Percentiles rank a stretch among this genome's conserved stretches.
Evolutionary conservation across 306 rosid genomes (phyloP).

Genomic region (Gleditsia sinensis): DNA sequence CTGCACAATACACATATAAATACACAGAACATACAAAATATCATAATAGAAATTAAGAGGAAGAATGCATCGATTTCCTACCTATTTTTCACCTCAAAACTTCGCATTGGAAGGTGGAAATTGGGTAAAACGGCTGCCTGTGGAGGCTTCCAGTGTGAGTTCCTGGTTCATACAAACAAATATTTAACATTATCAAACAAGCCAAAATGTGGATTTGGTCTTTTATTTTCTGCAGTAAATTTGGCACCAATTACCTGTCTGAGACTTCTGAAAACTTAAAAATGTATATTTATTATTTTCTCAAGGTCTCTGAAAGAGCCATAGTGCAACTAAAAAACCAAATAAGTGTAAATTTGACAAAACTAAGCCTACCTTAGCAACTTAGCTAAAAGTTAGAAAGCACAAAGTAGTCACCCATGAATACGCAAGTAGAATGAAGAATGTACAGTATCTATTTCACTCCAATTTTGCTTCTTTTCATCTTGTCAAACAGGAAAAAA

Average conservation of each 20-base stretch:
- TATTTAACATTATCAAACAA: constrained; percentile 17
- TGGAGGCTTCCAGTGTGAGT: constrained; percentile 57
- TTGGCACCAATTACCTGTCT: not conserved
- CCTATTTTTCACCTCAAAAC: constrained; percentile 85
- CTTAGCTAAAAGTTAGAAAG: not conserved
- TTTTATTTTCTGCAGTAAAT: not conserved
- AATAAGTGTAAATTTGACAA: not conserved
- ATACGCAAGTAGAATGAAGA: not conserved
- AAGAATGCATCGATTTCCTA: constrained; percentile 28
- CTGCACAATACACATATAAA: not conserved
- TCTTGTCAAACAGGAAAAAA: constrained; percentile 5
- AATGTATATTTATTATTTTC: not conserved
- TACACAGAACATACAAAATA: constrained; percentile 1
- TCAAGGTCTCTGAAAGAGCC: not conserved
- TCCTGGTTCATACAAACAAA: constrained; percentile 48
- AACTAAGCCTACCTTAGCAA: not conserved
- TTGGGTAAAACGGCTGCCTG: constrained; percentile 65
- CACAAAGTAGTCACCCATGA: not conserved
- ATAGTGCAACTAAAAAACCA: not conserved
- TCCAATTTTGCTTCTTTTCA: constrained; percentile 1
- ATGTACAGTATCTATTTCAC: not conserved
- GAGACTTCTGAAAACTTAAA: not conserved
- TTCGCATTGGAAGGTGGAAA: constrained; percentile 96
- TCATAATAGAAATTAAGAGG: not conserved
- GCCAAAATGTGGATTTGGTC: not conserved